Evolutionary conservation across 352 stramenopile species (phyloP).

Genomic region (Globisporangium barbulae): DNA sequence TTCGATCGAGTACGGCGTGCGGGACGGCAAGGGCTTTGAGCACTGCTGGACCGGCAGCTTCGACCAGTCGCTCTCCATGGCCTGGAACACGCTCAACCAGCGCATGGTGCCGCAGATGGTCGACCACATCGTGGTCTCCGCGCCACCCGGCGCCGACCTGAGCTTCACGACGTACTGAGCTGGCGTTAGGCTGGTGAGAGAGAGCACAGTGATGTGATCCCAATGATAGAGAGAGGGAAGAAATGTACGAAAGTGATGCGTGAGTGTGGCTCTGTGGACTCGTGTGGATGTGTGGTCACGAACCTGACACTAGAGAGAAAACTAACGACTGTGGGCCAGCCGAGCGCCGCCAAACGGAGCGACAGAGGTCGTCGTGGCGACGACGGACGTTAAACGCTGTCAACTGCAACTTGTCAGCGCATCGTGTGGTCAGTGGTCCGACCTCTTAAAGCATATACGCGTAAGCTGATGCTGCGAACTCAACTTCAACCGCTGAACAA

Average conservation of each 20-base stretch:
- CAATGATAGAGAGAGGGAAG: background rate
- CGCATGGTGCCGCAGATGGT: conserved; percentile 69
- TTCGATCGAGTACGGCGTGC: conserved; percentile 66
- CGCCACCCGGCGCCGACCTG: conserved; percentile 39
- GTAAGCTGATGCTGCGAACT: background rate
- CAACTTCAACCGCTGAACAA: background rate
- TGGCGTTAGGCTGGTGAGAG: background rate
- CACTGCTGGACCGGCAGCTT: conserved; percentile 78
- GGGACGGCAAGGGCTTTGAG: conserved; percentile 63
- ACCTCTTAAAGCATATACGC: background rate
- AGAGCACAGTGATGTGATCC: background rate
- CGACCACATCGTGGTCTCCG: conserved; percentile 49
- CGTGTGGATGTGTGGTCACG: background rate
- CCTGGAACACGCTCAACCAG: conserved; percentile 72
- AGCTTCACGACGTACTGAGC: conserved; percentile 47
- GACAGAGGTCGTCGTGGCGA: background rate
- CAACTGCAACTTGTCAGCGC: too few relatives aligned
- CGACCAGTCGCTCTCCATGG: conserved; percentile 64
- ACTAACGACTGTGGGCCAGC: background rate
- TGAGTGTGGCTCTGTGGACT: background rate
- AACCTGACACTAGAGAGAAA: background rate
- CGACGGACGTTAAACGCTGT: background rate
- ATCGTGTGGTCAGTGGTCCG: background rate
- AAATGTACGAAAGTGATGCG: background rate
- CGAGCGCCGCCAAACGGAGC: too few relatives aligned